Evolutionary conservation across 805 yeast species (phyloP).

Genomic region (Yamadazyma paraphyllophila): DNA sequence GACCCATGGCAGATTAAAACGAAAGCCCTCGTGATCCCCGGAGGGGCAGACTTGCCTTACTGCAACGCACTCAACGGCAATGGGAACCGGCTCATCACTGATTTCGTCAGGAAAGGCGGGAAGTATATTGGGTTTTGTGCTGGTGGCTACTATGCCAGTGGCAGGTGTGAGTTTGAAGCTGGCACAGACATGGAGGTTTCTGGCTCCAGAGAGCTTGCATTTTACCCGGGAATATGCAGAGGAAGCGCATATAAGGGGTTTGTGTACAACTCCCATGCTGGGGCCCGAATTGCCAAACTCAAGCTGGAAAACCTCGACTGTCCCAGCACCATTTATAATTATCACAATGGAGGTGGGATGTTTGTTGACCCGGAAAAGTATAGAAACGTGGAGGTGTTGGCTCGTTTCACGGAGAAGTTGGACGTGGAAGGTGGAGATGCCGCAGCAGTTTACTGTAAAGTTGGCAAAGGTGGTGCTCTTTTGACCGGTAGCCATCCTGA

Average conservation of each 20-base stretch:
- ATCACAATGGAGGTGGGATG: constrained; percentile 88
- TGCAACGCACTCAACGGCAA: constrained; percentile 69
- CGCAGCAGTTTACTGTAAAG: constrained; percentile 66
- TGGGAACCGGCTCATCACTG: constrained; percentile 59
- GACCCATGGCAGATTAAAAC: constrained; percentile 92
- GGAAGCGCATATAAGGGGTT: constrained; percentile 86
- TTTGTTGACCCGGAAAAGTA: constrained; percentile 72
- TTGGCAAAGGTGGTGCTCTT: constrained; percentile 74
- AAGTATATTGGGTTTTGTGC: constrained; percentile 87
- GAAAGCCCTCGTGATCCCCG: constrained; percentile 81
- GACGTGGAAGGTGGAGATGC: constrained; percentile 55
- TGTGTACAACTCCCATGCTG: constrained; percentile 69
- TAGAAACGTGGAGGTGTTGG: constrained; percentile 67
- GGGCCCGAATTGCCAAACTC: constrained; percentile 62
- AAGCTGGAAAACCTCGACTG: constrained; percentile 28
- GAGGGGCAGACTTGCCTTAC: constrained; percentile 94
- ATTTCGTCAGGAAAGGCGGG: constrained; percentile 78
- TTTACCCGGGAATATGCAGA: constrained; percentile 79
- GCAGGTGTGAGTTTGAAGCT: constrained; percentile 77
- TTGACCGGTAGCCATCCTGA: constrained; percentile 91
- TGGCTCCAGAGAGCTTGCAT: constrained; percentile 78
- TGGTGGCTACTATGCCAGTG: constrained; percentile 85
- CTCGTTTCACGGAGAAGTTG: constrained; percentile 56
- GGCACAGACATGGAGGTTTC: constrained; percentile 78
- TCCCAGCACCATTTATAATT: constrained; percentile 35